A percentile compares a stretch with the other conserved stretches of the same genome.
These are phyloP conservation scores for Saksenaea oblongispora DNA, from an alignment of 371 early-diverging fungal species.

Conservation along the genomic window DNA sequence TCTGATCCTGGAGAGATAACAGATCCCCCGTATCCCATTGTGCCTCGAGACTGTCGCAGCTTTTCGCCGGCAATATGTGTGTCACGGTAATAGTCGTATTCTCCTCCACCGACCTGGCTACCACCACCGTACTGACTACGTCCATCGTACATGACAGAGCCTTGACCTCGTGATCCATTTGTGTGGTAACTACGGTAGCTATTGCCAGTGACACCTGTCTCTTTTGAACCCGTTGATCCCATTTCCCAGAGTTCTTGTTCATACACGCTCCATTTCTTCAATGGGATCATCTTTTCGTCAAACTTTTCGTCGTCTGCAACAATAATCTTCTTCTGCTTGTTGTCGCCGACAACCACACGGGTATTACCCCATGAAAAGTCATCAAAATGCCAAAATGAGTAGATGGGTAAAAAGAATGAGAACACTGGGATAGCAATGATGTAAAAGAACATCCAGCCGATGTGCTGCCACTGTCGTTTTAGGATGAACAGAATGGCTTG, in stretches of 20 bases:
- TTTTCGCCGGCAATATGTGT: slow-evolving; percentile 8
- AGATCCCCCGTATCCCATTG: slow-evolving; percentile 15
- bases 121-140: slow-evolving; percentile 30
- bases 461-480: slow-evolving; percentile 79
- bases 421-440: slow-evolving; percentile 78
- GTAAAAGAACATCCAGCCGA: slow-evolving; percentile 91
- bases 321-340: slow-evolving; percentile 54
- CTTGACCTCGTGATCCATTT: slow-evolving; percentile 80
- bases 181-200: slow-evolving; percentile 25
- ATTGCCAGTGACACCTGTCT: slow-evolving; percentile 36
- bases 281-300: slow-evolving; percentile 80
- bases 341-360: slow-evolving; percentile 68
- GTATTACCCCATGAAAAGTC: slow-evolving; percentile 93
- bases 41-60: slow-evolving; percentile 19
- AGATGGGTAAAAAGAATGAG: slow-evolving; percentile 72
- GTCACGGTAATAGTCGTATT: slow-evolving; percentile 43
- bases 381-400: slow-evolving; percentile 87
- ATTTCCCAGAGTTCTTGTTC: slow-evolving; percentile 79
- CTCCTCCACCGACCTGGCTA: slow-evolving; percentile 14
- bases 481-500: slow-evolving; percentile 89
- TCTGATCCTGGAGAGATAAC: slow-evolving; percentile 19
- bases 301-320: slow-evolving; percentile 66
- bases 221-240: slow-evolving; percentile 45
- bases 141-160: slow-evolving; percentile 47
- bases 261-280: slow-evolving; percentile 89